Base-by-base conservation (phyloP, 129 eudicot species). In the Pseudognaphalium luteoalbum region DNA sequence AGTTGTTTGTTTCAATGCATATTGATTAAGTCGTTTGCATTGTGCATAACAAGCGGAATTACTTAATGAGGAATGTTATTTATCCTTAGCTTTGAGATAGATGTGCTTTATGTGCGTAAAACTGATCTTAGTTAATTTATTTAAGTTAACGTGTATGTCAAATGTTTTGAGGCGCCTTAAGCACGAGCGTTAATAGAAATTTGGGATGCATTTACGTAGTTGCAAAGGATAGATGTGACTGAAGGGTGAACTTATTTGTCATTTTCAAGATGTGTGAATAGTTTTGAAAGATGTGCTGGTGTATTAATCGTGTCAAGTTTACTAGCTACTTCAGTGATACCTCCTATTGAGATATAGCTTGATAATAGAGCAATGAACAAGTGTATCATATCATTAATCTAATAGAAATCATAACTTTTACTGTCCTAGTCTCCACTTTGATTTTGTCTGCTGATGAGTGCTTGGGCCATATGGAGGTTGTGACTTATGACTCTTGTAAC, bases 1-100 rank as follows among this genome's bases (percentile, higher is more conserved):
- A 17, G 22, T 56, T 56, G 61, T 56, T n/a, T n/a, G 25, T 56
- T 41, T 21, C 25, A 15, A 47, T 63, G 66, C 66, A 19, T 61
- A 71, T 69, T 19, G 21, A 39, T 30, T 41, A 19, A 15, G 10
- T 70, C 21, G 44, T 14, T 50, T 34, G 51, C 28, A 25, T 78
- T 47, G 71, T 44, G 25, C 67, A 54, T 52, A 29, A 75, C 14
- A 6, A 61, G 62, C 47, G 10, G 9, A 41, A 41, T 41, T 9
- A 47, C 6, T 47, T 3, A 2, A 0, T 47, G 54, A 47, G 54
- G 4, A 14, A 11, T 47, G 54, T 70, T 50, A 29, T 4, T 67
- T 60, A 30, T 41, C 70, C 44, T 37, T 59, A 42, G 76, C 70
- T 78, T 68, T 69, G 81, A 58, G 75, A 42, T 78, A 47, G 17